Base-by-base conservation (phyloP, 768 basidiomycete genomes). In the Boletus tylopilopsis region DNA sequence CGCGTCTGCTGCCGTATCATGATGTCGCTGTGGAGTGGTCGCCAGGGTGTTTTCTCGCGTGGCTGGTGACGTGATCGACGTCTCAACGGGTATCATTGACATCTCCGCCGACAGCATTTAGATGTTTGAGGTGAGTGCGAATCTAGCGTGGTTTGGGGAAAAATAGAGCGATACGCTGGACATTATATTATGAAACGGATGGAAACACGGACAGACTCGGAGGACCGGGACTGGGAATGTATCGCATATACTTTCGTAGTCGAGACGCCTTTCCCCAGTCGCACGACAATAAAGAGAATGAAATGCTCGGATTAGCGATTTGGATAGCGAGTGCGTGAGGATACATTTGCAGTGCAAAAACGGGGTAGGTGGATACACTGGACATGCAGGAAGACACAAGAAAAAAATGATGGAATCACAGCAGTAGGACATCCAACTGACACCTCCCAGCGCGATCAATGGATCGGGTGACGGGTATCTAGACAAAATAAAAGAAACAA, bases 361-460 rank as follows among this genome's bases (percentile, higher is more conserved):
- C n/a, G n/a, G n/a, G 42, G 44, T 47, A 49, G 33, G 45, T 48
- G 44, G 42, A 53, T 64, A 62, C 61, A 64, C 35, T 49, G 42
- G 47, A 55, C 41, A 48, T 47, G 41, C 27, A n/a, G 38, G 45
- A 47, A 27, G 45, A 44, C 39, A 54, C 19, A 30, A 43, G 25
- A 19, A 43, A 23, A 19, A 43, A 25, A 5, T 9, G 24, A 48
- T 30, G 18, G 42, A 21, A 42, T 47, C 42, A 45, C 34, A 47
- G 42, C 35, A 37, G 36, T n/a, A 35, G 6, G 29, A 44, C 35
- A 42, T 51, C 42, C 37, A 48, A 22, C 37, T 45, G 32, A 42
- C 23, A 36, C 16, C 49, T 21, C 21, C 27, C 19, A 27, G 29
- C 10, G 23, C 35, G 46, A 39, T 36, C 42, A 10, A 38, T 38